Evolutionary conservation across 2,329 filamentous ascomycete species (phyloP).

Genomic region (Juglanconis juglandina): DNA sequence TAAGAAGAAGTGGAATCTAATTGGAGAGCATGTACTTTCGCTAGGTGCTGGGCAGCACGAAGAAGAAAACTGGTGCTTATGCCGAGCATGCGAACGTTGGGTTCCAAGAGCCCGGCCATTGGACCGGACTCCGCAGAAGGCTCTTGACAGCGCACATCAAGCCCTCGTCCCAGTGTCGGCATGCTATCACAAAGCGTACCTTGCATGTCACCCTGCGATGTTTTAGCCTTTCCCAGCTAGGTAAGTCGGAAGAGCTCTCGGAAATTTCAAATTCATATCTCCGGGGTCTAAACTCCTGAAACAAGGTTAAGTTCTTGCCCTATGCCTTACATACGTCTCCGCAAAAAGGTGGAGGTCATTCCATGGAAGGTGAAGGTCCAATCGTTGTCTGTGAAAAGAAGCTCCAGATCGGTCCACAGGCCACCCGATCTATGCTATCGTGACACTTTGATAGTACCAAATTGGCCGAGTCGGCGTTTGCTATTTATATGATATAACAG

Average conservation of each 20-base stretch:
- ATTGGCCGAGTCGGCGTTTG: background rate
- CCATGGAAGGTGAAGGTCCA: background rate
- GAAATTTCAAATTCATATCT: no score
- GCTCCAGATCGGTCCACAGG: background rate
- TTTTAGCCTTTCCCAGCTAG: no score
- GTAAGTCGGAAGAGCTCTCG: no score
- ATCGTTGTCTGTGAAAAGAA: background rate
- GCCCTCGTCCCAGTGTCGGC: background rate
- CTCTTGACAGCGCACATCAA: background rate
- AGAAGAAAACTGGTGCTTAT: no score
- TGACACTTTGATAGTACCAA: background rate
- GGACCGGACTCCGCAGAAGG: background rate
- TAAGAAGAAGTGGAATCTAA: no score
- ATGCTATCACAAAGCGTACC: background rate
- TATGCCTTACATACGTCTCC: background rate
- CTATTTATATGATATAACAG: background rate
- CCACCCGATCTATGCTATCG: background rate
- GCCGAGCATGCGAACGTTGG: background rate
- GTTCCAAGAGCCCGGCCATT: background rate
- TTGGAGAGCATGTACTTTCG: no score
- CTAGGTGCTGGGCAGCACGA: no score
- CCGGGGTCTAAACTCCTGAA: no score
- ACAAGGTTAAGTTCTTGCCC: background rate
- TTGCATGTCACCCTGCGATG: no score
- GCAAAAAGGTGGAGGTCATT: background rate